Base-by-base conservation (phyloP, 1,284 basidiomycete species). In the Mycosarcoma maydis region DNA sequence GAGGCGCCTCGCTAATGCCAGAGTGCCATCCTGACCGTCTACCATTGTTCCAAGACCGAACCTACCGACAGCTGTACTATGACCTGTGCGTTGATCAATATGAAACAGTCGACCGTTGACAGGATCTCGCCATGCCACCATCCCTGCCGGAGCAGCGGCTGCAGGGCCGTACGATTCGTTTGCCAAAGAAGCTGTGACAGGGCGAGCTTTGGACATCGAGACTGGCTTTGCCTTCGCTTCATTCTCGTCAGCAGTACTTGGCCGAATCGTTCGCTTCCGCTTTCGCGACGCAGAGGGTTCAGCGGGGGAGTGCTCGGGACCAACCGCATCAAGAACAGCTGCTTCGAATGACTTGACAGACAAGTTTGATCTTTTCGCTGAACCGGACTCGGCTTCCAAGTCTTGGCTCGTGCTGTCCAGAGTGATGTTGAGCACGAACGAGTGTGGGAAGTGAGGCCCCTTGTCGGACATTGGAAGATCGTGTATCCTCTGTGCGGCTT, bases 1-100 rank as follows among this genome's bases (percentile, higher is more conserved):
- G 8, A 11, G 27, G 11, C 23, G 14, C 29, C 5, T 30, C 11
- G 19, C 11, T 11, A 9, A 16, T 9, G 24, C 11, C n/a, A 24
- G 6, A 8, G 3, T 5, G 4, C 27, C 22, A 24, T 20, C 41
- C 2, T 36, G 23, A 22, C 22, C 23, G 1, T 16, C 3, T 9
- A 2, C 20, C 13, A 11, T 9, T 5, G 37, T 13, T n/a, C 22
- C 22, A 16, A 40, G 23, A 17, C 32, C n/a, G n/a, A n/a, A n/a
- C n/a, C n/a, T n/a, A n/a, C n/a, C 22, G 2, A 46, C 42, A n/a
- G 61, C 27, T 14, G 57, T 23, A 37, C 55, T 65, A 20, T 65
- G 46, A 14, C 61, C 61, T 3, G 61, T 65, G 9, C 61, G 55
- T 24, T 39, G 45, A 48, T 65, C 61, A 16, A 65, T 49, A 19